phyloP scores from a whole-genome alignment of 805 yeast species.

The Barnettozyma sp. region DNA sequence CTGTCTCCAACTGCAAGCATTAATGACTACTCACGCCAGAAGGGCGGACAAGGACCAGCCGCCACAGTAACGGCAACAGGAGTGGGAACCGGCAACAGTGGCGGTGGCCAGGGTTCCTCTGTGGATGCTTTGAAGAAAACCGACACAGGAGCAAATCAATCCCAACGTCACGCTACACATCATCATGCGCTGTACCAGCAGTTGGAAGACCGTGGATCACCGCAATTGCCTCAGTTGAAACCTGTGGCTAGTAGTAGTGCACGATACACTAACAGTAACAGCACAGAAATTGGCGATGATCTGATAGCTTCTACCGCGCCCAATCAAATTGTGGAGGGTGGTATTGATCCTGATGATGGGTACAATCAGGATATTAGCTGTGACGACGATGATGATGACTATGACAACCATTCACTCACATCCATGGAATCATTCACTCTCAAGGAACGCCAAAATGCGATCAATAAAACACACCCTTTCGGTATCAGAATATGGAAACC shows the following conservation, averaged over 20 bases:
- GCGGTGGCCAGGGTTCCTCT: constrained; percentile 13
- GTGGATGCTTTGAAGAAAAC: constrained; percentile 17
- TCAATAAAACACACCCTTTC: constrained; percentile 93
- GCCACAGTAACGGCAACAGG: no score
- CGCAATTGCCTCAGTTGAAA: constrained; percentile 6
- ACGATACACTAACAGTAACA: no score
- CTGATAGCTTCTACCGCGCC: not conserved
- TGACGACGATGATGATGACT: constrained; percentile 15
- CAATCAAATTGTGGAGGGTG: constrained; percentile 1
- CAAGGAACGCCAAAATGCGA: constrained; percentile 91
- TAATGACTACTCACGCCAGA: constrained; percentile 1
- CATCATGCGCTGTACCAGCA: constrained; percentile 9
- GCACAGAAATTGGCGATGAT: not conserved
- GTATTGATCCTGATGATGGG: not conserved
- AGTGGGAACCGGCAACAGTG: no score
- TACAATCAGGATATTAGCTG: constrained; percentile 10
- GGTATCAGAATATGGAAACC: constrained; percentile 99
- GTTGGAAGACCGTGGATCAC: constrained; percentile 3
- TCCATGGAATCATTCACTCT: constrained; percentile 81
- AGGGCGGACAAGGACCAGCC: no score
- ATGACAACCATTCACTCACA: constrained; percentile 34
- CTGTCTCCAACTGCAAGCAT: constrained; percentile 2
- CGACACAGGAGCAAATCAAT: constrained; percentile 16
- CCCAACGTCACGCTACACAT: constrained; percentile 11
- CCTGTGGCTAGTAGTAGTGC: constrained; percentile 13